Percentiles rank a stretch among this genome's conserved stretches.
These are phyloP conservation scores for Botryotinia convoluta DNA, from an alignment of 2,329 filamentous ascomycete species.

Conservation along the genomic window DNA sequence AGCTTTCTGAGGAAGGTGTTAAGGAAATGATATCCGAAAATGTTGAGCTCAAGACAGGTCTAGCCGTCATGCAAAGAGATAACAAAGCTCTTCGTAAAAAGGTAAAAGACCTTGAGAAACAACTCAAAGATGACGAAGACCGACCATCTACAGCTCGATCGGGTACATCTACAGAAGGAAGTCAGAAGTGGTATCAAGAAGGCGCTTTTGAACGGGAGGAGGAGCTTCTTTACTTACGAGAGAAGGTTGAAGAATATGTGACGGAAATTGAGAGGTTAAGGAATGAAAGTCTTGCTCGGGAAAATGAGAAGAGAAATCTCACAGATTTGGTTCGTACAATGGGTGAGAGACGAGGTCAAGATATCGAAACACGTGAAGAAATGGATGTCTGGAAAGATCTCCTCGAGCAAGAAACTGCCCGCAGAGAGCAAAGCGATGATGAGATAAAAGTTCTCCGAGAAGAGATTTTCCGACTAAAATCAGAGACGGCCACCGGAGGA, in stretches of 20 bases:
- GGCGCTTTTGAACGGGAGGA: conserved; percentile 70
- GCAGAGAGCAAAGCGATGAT: conserved; percentile 85
- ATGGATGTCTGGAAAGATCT: conserved; percentile 94
- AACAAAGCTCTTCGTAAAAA: conserved; percentile 78
- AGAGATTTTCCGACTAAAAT: conserved; percentile 73
- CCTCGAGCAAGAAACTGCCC: conserved; percentile 84
- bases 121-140: conserved; percentile 63
- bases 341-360: conserved; percentile 50
- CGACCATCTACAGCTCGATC: conserved; percentile 60
- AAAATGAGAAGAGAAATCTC: conserved; percentile 82
- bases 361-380: conserved; percentile 54
- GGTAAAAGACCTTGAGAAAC: conserved; percentile 83
- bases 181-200: conserved; percentile 55
- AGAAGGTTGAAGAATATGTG: conserved; percentile 81
- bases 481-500: conserved; percentile 46
- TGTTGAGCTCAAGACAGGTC: conserved; percentile 87
- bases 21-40: conserved; percentile 99
- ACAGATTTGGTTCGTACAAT: conserved; percentile 74
- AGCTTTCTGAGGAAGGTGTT: conserved; percentile 90
- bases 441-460: conserved; percentile 82
- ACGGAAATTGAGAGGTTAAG: conserved; percentile 79
- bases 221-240: conserved; percentile 79
- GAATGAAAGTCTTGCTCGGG: conserved; percentile 72
- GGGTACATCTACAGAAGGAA: conserved; percentile 54
- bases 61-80: conserved; percentile 86